Base-by-base conservation (phyloP, 2,329 filamentous ascomycete genomes). In the Plenodomus tracheiphilus region DNA sequence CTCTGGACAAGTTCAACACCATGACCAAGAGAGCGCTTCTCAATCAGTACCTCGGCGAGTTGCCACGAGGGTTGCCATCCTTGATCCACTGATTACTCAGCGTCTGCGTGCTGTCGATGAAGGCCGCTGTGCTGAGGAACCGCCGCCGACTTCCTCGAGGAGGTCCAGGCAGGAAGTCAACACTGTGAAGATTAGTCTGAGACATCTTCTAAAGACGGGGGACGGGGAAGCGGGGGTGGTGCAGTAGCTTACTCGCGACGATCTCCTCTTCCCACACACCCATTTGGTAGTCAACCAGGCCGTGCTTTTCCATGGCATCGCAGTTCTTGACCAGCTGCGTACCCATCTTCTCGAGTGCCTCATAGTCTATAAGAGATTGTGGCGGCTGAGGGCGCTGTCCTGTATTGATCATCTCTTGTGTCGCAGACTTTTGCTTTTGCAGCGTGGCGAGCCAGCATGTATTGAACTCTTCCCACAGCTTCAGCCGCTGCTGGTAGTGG, bases 251-350 rank as follows among this genome's bases (percentile, higher is more conserved):
- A 96, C 92, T 81, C 49, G 83, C 82, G 61, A 94, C 83, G 61
- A 97, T 97, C 66, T 89, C 85, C 68, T 97, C 92, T 74, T 97
- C 94, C 84, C 91, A 95, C 20, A 97, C 89, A 8, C 94, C 94
- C 76, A 96, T 95, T 66, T 97, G 88, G 70, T 97, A 99, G 75
- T 99, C 94, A 10, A 99, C 91, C 40, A 99, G 77, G n/a, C 94
- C 94, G 68, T 95, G 87, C 59, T 88, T 86, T 72, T 97, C 93
- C 54, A 97, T 83, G 42, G 83, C 83, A 69, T 97, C 91, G 69
- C 92, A 96, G 42, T 96, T 79, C 42, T 85, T 82, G 47, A 96
- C 82, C 22, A 99, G 74, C 63, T 96, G 88, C 46, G 87, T 86
- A 11, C 89, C 91, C 82, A 97, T 86, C 59, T 85, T 86, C 62